Conservation (phyloP, 495 filamentous ascomycete species). For the Lasiosphaeria hispida region DNA sequence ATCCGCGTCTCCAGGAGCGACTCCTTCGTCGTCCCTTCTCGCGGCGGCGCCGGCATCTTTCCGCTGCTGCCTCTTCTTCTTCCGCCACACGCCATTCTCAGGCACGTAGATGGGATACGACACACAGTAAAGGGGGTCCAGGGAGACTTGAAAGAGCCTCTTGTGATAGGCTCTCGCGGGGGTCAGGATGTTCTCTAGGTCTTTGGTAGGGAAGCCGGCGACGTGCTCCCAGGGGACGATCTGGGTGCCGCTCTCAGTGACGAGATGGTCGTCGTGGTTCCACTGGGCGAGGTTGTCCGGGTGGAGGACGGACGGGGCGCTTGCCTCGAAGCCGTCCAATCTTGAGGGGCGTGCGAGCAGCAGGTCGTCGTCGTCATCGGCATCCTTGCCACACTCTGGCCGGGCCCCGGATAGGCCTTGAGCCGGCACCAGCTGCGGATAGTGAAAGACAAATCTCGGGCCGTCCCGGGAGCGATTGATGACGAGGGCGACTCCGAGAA, state of each 20-base stretch:
- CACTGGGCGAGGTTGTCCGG: conserved; percentile 47
- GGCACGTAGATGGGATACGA: conserved; percentile 85
- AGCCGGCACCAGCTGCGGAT: conserved; percentile 56
- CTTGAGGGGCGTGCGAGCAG: conserved; percentile 33
- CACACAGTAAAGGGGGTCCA: conserved; percentile 81
- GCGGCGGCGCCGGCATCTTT: conserved; percentile 12
- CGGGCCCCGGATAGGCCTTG: conserved; percentile 20
- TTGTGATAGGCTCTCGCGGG: conserved; percentile 81
- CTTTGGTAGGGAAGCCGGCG: conserved; percentile 69
- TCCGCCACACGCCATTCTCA: conserved; percentile 84
- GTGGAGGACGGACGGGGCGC: conserved; percentile 33
- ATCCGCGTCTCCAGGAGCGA: conserved; percentile 17
- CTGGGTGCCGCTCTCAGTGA: conserved; percentile 51
- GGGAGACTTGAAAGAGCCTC: conserved; percentile 77
- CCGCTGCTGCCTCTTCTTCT: conserved; percentile 58
- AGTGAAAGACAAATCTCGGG: conserved; percentile 87
- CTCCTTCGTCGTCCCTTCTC: conserved; percentile 31
- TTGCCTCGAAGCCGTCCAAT: conserved; percentile 26
- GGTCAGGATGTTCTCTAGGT: conserved; percentile 79
- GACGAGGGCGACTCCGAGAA: conserved; percentile 75
- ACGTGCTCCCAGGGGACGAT: conserved; percentile 74
- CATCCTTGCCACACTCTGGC: conserved; percentile 30
- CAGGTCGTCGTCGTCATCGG: conserved; percentile 46
- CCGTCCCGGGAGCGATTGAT: conserved; percentile 79
- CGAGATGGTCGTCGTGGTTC: conserved; percentile 55